Conservation (phyloP, 1,139 yeast species). For the Kluyveromyces marxianus region DNA sequence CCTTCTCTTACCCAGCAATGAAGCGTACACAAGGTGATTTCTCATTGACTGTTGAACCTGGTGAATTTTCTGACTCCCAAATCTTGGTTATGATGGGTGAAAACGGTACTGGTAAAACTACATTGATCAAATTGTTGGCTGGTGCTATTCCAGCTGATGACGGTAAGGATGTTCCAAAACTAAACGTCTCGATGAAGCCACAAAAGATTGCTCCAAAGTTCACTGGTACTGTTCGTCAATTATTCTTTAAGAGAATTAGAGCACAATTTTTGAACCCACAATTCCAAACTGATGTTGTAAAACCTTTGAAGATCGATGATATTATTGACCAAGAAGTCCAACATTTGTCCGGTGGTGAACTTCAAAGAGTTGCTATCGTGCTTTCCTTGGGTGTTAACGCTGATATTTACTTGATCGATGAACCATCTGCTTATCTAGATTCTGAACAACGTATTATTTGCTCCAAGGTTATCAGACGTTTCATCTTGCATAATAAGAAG, state of each 20-base stretch:
- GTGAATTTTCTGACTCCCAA: slow-evolving; percentile 94
- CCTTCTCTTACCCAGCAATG: slow-evolving; percentile 74
- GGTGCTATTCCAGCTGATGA: slow-evolving; percentile 86
- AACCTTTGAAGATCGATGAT: slow-evolving; percentile 88
- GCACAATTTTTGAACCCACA: slow-evolving; percentile 93
- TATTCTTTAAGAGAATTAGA: slow-evolving; percentile 92
- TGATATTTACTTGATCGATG: slow-evolving; percentile 93
- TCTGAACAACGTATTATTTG: slow-evolving; percentile 99
- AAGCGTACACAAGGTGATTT: slow-evolving; percentile 92
- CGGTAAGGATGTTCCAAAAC: slow-evolving; percentile 69
- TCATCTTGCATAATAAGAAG: slow-evolving; percentile 90
- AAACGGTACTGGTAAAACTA: slow-evolving; percentile 98
- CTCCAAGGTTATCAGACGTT: slow-evolving; percentile 96
- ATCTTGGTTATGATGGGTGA: slow-evolving; percentile 99
- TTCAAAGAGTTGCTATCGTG: slow-evolving; percentile 97
- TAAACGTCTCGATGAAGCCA: slow-evolving; percentile 95
- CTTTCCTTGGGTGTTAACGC: slow-evolving; percentile 91
- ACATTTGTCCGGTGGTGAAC: slow-evolving; percentile 97
- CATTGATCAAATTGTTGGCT: slow-evolving; percentile 89
- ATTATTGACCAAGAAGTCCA: slow-evolving; percentile 96
- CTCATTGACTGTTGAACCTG: slow-evolving; percentile 69
- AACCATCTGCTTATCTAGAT: slow-evolving; percentile 97
- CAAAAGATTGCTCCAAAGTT: slow-evolving; percentile 98
- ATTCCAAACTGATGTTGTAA: slow-evolving; percentile 95
- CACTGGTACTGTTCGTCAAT: slow-evolving; percentile 96